Evolutionary conservation across 2,329 filamentous ascomycete species (phyloP).

Genomic region (Fusarium nodosum): DNA sequence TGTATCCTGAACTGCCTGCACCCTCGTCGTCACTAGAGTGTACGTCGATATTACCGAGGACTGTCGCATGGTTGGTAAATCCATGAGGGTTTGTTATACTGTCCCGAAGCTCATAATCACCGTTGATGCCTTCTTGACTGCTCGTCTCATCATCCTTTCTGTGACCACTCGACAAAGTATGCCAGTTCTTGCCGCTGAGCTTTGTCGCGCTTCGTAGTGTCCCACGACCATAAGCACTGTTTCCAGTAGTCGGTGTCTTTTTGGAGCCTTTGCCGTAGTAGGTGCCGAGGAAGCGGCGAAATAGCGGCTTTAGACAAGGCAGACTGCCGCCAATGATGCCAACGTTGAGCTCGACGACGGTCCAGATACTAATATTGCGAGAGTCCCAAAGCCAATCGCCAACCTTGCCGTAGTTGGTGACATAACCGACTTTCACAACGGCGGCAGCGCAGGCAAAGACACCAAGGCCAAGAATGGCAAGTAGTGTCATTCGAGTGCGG

Average conservation of each 20-base stretch:
- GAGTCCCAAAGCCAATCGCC: slow-evolving; percentile 62
- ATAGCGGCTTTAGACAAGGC: slow-evolving; percentile 54
- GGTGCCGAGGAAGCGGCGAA: slow-evolving; percentile 52
- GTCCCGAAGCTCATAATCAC: slow-evolving; percentile 49
- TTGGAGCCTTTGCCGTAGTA: slow-evolving; percentile 51
- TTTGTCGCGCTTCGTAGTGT: slow-evolving; percentile 45
- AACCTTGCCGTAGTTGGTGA: slow-evolving; percentile 56
- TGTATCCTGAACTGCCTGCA: slow-evolving; percentile 19
- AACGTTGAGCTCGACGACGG: slow-evolving; percentile 55
- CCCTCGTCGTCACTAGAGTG: slow-evolving; percentile 50
- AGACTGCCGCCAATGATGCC: slow-evolving; percentile 57
- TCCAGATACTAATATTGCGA: slow-evolving; percentile 63
- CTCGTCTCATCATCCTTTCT: slow-evolving; percentile 46
- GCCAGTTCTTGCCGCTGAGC: slow-evolving; percentile 46
- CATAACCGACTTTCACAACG: slow-evolving; percentile 58
- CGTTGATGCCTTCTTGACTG: slow-evolving; percentile 51
- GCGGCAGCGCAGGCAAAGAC: slow-evolving; percentile 60
- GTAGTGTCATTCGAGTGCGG: slow-evolving; percentile 57
- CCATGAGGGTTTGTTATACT: slow-evolving; percentile 29
- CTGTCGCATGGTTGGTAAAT: slow-evolving; percentile 34
- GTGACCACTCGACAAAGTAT: slow-evolving; percentile 42
- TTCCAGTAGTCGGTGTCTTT: slow-evolving; percentile 46
- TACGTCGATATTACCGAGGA: slow-evolving; percentile 42
- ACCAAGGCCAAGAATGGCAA: slow-evolving; percentile 59
- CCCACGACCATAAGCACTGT: slow-evolving; percentile 45